Percentiles rank a stretch among this genome's conserved stretches.
Evolutionary conservation across 2,329 filamentous ascomycete species (phyloP).

Genomic region (Xylaria sp.): DNA sequence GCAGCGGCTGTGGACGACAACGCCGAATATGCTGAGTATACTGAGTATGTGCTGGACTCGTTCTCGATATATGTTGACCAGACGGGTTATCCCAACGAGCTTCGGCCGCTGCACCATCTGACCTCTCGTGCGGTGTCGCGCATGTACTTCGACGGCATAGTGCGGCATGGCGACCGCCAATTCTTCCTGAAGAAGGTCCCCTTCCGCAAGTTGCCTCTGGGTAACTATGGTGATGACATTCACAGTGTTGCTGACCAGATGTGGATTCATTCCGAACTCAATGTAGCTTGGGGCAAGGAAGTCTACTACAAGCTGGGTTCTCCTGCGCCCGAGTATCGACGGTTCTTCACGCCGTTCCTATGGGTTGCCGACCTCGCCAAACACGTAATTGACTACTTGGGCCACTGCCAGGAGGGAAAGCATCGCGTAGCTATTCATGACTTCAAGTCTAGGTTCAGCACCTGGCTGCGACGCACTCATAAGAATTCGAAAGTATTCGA

Average conservation of each 20-base stretch:
- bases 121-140: conserved; percentile 34
- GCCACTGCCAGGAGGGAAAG: conserved; percentile 29
- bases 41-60: conserved; percentile 50
- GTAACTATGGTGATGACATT: conserved; percentile 52
- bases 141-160: conserved; percentile 55
- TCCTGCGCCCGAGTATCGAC: conserved; percentile 55
- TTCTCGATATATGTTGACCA: conserved; percentile 53
- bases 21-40: conserved; percentile 28
- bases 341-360: conserved; percentile 58
- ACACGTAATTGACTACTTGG: conserved; percentile 64
- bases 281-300: conserved; percentile 33
- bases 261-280: conserved; percentile 56
- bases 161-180: conserved; percentile 40
- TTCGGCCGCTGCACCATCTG: conserved; percentile 52
- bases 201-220: conserved; percentile 58
- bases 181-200: conserved; percentile 51
- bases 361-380: conserved; percentile 70
- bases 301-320: conserved; percentile 60
- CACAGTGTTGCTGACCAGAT: conserved; percentile 48
- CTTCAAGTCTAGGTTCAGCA: conserved; percentile 53
- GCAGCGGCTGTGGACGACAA: not conserved
- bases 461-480: conserved; percentile 51
- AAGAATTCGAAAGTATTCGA: conserved; percentile 37
- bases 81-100: conserved; percentile 39
- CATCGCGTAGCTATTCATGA: conserved; percentile 44